Base-by-base conservation (phyloP, 345 rosid species). In the Rhodamnia argentea region DNA sequence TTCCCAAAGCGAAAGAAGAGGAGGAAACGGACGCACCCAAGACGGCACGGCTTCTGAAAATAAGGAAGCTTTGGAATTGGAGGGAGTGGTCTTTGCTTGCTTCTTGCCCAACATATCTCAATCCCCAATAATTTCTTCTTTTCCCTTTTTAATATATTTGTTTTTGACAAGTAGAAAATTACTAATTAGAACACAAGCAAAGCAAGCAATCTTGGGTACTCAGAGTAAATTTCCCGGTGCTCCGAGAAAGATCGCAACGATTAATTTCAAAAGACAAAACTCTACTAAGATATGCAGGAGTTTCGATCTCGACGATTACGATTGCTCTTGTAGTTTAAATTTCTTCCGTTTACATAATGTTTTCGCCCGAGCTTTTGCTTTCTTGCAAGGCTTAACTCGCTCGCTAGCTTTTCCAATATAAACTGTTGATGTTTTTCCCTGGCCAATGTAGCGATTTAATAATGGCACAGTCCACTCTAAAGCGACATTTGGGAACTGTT, bases 21-120 rank as follows among this genome's bases (percentile, higher is more conserved):
- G 59, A 78, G 88, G 29, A 55, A 40, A 84, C 55, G 75, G 54
- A 24, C 89, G 90, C 92, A 88, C 86, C 95, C 93, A 88, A 75
- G 90, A 94, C 95, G 94, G 94, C 95, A 94, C 94, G 96, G 89
- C 94, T 87, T 90, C 94, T 90, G 87, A 89, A 90, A 90, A 60
- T 86, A 85, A 44, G 90, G 90, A 60, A 70, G 88, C 89, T 82
- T 89, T 87, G 90, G 83, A 86, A 87, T 70, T 70, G 81, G 81
- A 70, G 81, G 81, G 2, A 37, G 81, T 37, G 47, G 83, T 59
- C 56, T 84, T 82, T 87, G 87, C 50, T 83, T 88, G 81, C 86
- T 87, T 87, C 44, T 87, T 86, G 42, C 32, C 88, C 88, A 44
- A 10, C 90, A 86, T 16, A 82, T 86, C 88, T 86, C 91, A 90